Conservation (phyloP, 2,329 filamentous ascomycete genomes). For the Tolypocladium sp. region DNA sequence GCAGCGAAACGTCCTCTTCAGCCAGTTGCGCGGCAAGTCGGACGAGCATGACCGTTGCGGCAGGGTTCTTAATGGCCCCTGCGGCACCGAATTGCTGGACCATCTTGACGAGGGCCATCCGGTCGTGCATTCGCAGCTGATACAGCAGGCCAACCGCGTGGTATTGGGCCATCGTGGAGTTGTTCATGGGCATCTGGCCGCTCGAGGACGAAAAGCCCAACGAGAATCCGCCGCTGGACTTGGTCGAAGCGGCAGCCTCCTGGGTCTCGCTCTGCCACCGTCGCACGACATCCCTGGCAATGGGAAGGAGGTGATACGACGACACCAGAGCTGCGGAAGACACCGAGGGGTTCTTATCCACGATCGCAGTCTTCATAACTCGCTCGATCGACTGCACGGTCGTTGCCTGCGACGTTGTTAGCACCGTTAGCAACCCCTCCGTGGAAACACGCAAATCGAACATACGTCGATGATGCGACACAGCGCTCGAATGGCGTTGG, state of each 20-base stretch:
- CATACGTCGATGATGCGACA: slow-evolving; percentile 94
- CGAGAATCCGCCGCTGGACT: slow-evolving; percentile 82
- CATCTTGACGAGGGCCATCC: slow-evolving; percentile 99
- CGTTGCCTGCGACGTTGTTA: slow-evolving; percentile 54
- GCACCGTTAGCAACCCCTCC: slow-evolving; percentile 4
- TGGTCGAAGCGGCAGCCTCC: slow-evolving; percentile 84
- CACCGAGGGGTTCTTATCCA: slow-evolving; percentile 97
- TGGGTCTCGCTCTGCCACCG: slow-evolving; percentile 99
- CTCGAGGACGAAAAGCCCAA: slow-evolving; percentile 82
- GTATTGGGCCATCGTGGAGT: slow-evolving; percentile 97
- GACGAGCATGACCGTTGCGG: slow-evolving; percentile 86
- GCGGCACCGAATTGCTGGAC: slow-evolving; percentile 96
- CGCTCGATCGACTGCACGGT: slow-evolving; percentile 97
- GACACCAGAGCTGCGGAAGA: slow-evolving; percentile 93
- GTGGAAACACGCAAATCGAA: slow-evolving; percentile 4
- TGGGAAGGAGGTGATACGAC: slow-evolving; percentile 93
- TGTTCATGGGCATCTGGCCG: slow-evolving; percentile 69
- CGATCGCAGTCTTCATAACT: slow-evolving; percentile 97
- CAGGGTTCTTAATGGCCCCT: slow-evolving; percentile 89
- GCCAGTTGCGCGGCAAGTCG: slow-evolving; percentile 87
- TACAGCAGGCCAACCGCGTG: slow-evolving; percentile 96
- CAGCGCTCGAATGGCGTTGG: slow-evolving; percentile 90
- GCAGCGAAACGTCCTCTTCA: slow-evolving; percentile 79
- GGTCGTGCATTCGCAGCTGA: slow-evolving; percentile 94
- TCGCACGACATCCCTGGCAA: slow-evolving; percentile 88